These are phyloP conservation scores for Hanseniaspora guilliermondii DNA, from an alignment of 805 yeast genomes.

Conservation along the genomic window DNA sequence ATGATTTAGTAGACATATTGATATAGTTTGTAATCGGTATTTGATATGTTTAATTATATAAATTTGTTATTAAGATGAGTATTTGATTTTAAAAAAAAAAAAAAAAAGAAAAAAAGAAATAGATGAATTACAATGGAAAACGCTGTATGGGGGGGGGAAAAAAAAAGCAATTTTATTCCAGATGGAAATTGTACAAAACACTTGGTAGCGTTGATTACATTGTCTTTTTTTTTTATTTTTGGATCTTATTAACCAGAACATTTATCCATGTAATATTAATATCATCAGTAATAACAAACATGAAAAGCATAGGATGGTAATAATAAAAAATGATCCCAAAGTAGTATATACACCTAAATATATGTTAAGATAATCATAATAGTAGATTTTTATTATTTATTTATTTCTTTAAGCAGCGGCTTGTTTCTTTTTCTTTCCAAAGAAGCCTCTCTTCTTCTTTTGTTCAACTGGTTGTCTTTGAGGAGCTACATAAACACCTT, in stretches of 20 bases:
- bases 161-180: too few species aligned
- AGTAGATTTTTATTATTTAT: not conserved
- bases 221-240: too few species aligned
- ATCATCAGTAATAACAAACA: not conserved
- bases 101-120: too few species aligned
- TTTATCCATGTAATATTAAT: too few species aligned
- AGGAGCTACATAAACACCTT: constrained; percentile 51
- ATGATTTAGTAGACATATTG: constrained; percentile 10
- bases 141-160: too few species aligned
- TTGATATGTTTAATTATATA: too few species aligned
- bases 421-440: constrained; percentile 53
- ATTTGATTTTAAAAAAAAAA: not conserved
- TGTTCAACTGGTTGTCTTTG: constrained; percentile 33
- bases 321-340: too few species aligned
- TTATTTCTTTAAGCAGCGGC: not conserved
- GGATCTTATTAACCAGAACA: too few species aligned
- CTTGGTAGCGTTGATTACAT: not conserved
- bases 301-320: not conserved
- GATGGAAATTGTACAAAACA: too few species aligned
- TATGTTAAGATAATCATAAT: too few species aligned
- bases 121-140: too few species aligned
- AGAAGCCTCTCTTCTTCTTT: constrained; percentile 71
- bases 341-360: too few species aligned
- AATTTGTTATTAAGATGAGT: not conserved
- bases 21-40: not conserved